Evolutionary conservation across 139 green algal species (phyloP), one percentile per base, ranked within the genome.

Genomic region (Yamagishiella unicocca): DNA sequence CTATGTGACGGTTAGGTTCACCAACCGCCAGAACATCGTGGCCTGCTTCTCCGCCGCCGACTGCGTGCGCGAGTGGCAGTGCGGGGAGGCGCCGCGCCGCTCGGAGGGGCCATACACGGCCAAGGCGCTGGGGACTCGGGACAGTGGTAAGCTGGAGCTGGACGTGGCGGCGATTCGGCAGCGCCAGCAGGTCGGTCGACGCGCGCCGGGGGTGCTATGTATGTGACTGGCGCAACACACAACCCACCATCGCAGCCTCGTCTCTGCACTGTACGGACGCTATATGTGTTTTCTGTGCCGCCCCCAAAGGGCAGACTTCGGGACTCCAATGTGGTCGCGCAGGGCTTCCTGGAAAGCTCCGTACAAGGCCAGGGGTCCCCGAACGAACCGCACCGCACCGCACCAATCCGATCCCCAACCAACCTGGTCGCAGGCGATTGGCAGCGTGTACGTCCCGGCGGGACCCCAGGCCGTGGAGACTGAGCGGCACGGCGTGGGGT

Each of bases 161-260:
- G 90, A 93, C 71, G 43, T 93, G 0, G 71, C 17, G 7, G 53
- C 62, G 21, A 93, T 93, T 45, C 66, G 90, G 45, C 61, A 89
- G 54, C 87, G 90, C 2, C 90, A 93, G 87, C 29, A 46, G 40
- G 74, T 90, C 45, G 38, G 79, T 14, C 38, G n/a, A n/a, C n/a
- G n/a, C n/a, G n/a, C n/a, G n/a, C n/a, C n/a, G n/a, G n/a, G n/a
- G n/a, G n/a, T n/a, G n/a, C n/a, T n/a, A n/a, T n/a, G n/a, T n/a
- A n/a, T n/a, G n/a, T n/a, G n/a, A n/a, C n/a, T n/a, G n/a, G n/a
- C n/a, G n/a, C n/a, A n/a, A n/a, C n/a, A n/a, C n/a, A n/a, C n/a
- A n/a, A n/a, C n/a, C n/a, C n/a, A n/a, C n/a, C n/a, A n/a, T n/a
- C n/a, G n/a, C n/a, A n/a, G n/a, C n/a, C n/a, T n/a, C n/a, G n/a